Base-by-base conservation (phyloP, 768 basidiomycete species). In the Podaxis pistillaris region DNA sequence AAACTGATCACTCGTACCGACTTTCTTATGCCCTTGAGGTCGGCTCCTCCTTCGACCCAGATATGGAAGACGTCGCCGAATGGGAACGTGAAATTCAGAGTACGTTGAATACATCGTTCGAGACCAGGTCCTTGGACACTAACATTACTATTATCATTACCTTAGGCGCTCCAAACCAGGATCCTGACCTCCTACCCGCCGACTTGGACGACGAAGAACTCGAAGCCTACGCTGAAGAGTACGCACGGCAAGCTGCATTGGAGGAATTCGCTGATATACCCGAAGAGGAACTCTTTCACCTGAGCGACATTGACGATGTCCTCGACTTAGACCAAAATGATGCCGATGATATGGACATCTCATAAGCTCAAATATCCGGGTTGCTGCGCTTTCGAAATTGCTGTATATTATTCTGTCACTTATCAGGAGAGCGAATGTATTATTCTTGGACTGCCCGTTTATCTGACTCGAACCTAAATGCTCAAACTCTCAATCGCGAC, bases 21-120 rank as follows among this genome's bases (percentile, higher is more conserved):
- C 69, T 89, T 2, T 90, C 88, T 1, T 91, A 88, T 63, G 80
- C 83, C 28, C 69, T 75, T 17, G 88, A 90, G 62, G 89, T 91
- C 2, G 90, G 90, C 4, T 89, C 88, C 15, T 91, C 90, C 0
- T 84, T 90, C 62, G 90, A 91, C 69, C 90, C 90, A 4, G 84
- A 85, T 69, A 73, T 90, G 68, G 88, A 91, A 37, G 88, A 90
- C 61, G 71, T 83, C 3, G 74, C 67, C 22, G 68, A 71, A n/a
- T 90, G 88, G 89, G 89, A 90, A 70, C 67, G 73, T 30, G 84
- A 84, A 50, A 68, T 89, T 3, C 69, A 67, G 66, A 80, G 87
- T 80, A 61, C 2, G 62, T 54, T 57, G 56, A 36, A 44, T 24
- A 4, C 13, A 26, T 28, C 24, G 3, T 6, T 12, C 13, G 8